phyloP scores from a whole-genome alignment of 495 filamentous ascomycete genomes.

The Annulohypoxylon bovei region DNA sequence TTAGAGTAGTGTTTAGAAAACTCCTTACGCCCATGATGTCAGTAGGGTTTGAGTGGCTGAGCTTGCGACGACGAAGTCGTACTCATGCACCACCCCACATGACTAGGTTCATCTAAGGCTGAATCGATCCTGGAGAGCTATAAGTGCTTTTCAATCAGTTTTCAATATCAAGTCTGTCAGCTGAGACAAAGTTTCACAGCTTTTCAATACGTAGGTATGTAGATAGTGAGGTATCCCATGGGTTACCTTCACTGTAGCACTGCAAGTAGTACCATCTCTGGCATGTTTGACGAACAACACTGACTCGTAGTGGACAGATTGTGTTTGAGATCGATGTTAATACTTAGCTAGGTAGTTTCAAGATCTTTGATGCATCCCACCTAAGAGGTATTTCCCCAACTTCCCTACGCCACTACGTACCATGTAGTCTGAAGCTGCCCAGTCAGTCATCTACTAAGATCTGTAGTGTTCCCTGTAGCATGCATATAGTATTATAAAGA shows the following conservation, averaged over 20 bases:
- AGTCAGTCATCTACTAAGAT: background rate
- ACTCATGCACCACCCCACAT: background rate
- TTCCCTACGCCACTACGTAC: background rate
- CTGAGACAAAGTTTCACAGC: background rate
- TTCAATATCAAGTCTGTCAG: background rate
- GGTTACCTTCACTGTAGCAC: too few relatives aligned
- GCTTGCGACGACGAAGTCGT: background rate
- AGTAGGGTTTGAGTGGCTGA: background rate
- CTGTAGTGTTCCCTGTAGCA: background rate
- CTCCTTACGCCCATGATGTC: background rate
- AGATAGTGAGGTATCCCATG: background rate
- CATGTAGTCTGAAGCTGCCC: background rate
- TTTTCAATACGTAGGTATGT: too few relatives aligned
- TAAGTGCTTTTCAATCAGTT: background rate
- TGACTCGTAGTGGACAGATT: background rate
- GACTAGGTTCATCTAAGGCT: background rate
- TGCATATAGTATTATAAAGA: too few relatives aligned
- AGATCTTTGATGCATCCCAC: background rate
- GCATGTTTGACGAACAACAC: background rate
- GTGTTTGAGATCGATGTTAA: background rate
- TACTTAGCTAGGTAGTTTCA: background rate
- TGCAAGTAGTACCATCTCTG: background rate
- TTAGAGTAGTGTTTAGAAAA: too few relatives aligned
- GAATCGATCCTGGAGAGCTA: background rate
- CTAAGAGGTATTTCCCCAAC: background rate